phyloP scores from a whole-genome alignment of 148 eudicot genomes.

The Rhododendron henanense region DNA sequence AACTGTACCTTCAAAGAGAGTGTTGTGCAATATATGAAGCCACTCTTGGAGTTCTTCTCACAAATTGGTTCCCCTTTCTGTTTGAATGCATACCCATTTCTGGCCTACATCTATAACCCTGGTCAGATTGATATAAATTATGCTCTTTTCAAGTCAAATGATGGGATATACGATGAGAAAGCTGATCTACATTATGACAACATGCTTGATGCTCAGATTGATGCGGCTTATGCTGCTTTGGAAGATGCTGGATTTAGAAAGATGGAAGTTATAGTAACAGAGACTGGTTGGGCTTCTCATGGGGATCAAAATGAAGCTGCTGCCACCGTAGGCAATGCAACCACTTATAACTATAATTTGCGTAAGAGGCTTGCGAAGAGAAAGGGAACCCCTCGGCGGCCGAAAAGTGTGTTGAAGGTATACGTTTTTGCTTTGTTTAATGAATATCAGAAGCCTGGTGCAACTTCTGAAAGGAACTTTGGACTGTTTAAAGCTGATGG shows the following conservation, averaged over 20 bases:
- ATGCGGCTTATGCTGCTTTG: slow-evolving; percentile 82
- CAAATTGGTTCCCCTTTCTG: slow-evolving; percentile 68
- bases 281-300: slow-evolving; percentile 88
- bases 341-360: slow-evolving; percentile 66
- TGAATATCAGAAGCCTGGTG: slow-evolving; percentile 67
- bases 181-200: slow-evolving; percentile 73
- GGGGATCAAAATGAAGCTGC: slow-evolving; percentile 73
- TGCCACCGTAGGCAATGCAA: slow-evolving; percentile 67
- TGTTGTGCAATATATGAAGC: slow-evolving; percentile 52
- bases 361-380: slow-evolving; percentile 74
- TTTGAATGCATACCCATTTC: slow-evolving; percentile 77
- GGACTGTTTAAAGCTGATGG: slow-evolving; percentile 82
- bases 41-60: slow-evolving; percentile 58
- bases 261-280: slow-evolving; percentile 80
- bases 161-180: slow-evolving; percentile 54
- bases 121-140: slow-evolving; percentile 60
- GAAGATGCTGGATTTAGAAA: slow-evolving; percentile 63
- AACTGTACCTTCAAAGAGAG: slow-evolving; percentile 49
- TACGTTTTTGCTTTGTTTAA: slow-evolving; percentile 76
- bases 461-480: slow-evolving; percentile 69
- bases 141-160: slow-evolving; percentile 54
- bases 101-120: slow-evolving; percentile 64
- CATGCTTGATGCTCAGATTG: slow-evolving; percentile 81
- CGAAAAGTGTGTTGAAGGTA: slow-evolving; percentile 51
- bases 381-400: slow-evolving; percentile 79